Evolutionary conservation across 768 basidiomycete species (phyloP), one percentile per base, ranked within the genome.

Genomic region (Hysterangium stoloniferum): DNA sequence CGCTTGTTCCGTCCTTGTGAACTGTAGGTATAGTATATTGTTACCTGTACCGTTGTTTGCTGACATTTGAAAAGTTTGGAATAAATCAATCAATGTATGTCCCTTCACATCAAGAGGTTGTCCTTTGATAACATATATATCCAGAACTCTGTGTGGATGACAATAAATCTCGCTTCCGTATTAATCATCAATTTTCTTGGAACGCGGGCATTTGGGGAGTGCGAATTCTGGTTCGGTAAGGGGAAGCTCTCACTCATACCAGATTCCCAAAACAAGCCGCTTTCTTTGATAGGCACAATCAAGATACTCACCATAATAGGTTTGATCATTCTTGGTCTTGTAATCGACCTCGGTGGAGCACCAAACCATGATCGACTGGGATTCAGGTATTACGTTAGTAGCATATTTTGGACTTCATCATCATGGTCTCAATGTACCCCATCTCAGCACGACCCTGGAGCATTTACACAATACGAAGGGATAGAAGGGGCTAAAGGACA

Each of bases 311-410:
- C 72, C 3, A 71, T 76, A 28, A 60, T 61, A 4, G 74, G 72
- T 4, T 59, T 73, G 27, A 56, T 57, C 32, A 64, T 78, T 36
- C 65, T 73, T 12, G 75, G 76, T 2, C 65, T 79, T 47, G 55
- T 79, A 13, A 70, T 78, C 53, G 73, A 79, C 53, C 66, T 78
- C 4, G 80, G 80, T 28, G 80, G 79, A 32, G 78, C 72, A 0
- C 77, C 80, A 6, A 68, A 66, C 13, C 71, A 73, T 35, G 75
- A 79, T 54, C 70, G 77, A 27, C 64, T 76, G 47, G 79, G 77
- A 3, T 71, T 73, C 63, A 45, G 24, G 58, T 41, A 12, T 17
- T 41, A 25, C 20, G 40, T 41, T 22, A 4, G 22, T 19, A 68
- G 63, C 62, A 13, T 12, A 41, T 41, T 41, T 6, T n/a, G 6